A percentile compares a stretch with the other conserved stretches of the same genome.
phyloP scores from a whole-genome alignment of 306 rosid genomes.

The Mucuna pruriens region DNA sequence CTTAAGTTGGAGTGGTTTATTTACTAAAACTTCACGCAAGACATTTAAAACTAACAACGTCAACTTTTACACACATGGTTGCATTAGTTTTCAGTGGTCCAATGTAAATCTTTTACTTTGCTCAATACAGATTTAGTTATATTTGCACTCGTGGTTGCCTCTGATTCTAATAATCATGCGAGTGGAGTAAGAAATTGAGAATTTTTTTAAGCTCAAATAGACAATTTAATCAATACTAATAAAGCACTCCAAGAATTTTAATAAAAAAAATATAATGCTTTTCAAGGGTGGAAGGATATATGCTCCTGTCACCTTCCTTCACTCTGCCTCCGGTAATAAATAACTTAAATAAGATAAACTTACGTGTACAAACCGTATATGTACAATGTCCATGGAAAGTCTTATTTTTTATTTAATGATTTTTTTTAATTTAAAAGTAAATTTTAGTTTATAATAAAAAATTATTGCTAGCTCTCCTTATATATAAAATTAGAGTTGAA shows the following conservation, averaged over 20 bases:
- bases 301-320: not conserved
- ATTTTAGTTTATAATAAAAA: too few species aligned
- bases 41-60: not conserved
- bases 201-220: not conserved
- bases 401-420: too few species aligned
- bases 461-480: too few species aligned
- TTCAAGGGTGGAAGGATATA: not conserved
- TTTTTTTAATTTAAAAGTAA: too few species aligned
- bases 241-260: not conserved
- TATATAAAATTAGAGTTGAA: not conserved
- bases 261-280: not conserved
- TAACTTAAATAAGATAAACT: not conserved
- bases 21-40: not conserved
- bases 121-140: not conserved
- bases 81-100: slow-evolving; percentile 28
- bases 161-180: not conserved
- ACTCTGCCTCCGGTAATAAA: not conserved
- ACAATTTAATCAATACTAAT: not conserved
- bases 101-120: not conserved
- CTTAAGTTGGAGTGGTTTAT: not conserved
- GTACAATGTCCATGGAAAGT: too few species aligned
- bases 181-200: not conserved
- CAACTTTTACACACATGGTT: not conserved
- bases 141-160: not conserved
- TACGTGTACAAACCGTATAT: not conserved